Base-by-base conservation (phyloP, 202 grass and related monocot species). In the Schoenoplectus triqueter region DNA sequence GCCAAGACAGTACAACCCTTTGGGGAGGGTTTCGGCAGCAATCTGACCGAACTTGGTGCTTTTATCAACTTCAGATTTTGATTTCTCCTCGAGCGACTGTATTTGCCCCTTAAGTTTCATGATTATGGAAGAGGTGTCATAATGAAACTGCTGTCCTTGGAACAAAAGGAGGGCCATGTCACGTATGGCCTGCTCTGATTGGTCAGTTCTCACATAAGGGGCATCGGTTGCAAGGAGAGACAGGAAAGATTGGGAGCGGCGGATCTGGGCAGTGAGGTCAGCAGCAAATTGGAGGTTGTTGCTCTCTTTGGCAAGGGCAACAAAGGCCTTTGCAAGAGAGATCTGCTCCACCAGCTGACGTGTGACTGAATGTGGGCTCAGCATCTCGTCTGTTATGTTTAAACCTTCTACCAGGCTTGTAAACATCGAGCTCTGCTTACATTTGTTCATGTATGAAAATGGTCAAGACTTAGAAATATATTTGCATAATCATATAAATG, bases 21-120 rank as follows among this genome's bases (percentile, higher is more conserved):
- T 99, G 1, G 96, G 96, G 49, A 99, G 93, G 78, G 93, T 92
- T 90, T 99, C 96, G 7, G 96, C 96, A 85, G 96, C 96, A 85
- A 96, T 94, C 73, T 99, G 96, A 14, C 93, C 96, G 44, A 96
- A 99, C 4, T 92, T 96, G 20, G 92, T 94, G 87, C 91, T 96
- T 89, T 96, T 99, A 5, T 99, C 91, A 0, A 57, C 84, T 89
- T 99, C 96, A 68, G 88, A 89, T 84, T 96, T 99, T 0, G 90
- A 91, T 54, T 92, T 99, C 80, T 91, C 96, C 81, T 96, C 93
- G 0, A 99, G 87, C 48, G 92, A 83, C 60, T 92, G 89, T 86
- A 94, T 91, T 84, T 99, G 93, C 10, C 88, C 96, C 82, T 94
- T 99, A 64, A 99, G 78, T 87, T 99, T 99, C 87, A 90, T 89